Evolutionary conservation across 768 basidiomycete genomes (phyloP), one percentile per base, ranked within the genome.

Genomic region (Rhizopogon vulgaris): DNA sequence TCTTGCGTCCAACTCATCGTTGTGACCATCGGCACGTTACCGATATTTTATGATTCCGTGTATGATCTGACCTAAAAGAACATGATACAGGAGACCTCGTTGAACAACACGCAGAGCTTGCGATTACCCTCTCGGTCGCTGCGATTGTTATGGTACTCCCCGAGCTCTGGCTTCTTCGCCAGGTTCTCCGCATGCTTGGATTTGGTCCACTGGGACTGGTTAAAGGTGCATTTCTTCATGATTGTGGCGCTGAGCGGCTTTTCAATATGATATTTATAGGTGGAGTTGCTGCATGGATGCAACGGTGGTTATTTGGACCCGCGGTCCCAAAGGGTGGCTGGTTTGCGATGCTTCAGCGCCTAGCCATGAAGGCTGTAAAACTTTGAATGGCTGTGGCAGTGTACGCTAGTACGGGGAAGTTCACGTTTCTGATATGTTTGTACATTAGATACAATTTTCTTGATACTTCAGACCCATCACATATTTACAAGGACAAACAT

Each of bases 61-160:
- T 1, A 37, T 17, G 18, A 6, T 3, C 12, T 25, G 15, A n/a
- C 12, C 28, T 22, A 3, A 22, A 28, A 32, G 18, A 3, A 17
- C 17, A 30, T 22, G 43, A 48, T 27, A 22, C 28, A 73, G 72
- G 70, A 12, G 69, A 73, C 38, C 49, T 74, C 6, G 59, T 57
- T 3, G 72, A 74, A 49, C 62, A 69, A 25, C 71, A 74, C 42
- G 71, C 73, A 9, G 40, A 47, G 15, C 53, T 73, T 1, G 41
- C 67, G 6, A 28, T 28, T 6, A 28, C 28, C 8, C 14, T 73
- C 11, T 38, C 70, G 12, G 45, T 67, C 48, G 52, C 8, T 41
- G 58, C 6, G 61, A 42, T 36, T 36, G 12, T 5, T 12, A 14
- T 70, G 37, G 40, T 72, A 50, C 55, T 71, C 24, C 71, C 71